Conservation (phyloP, 805 yeast genomes). For the Wickerhamiella cacticola region DNA sequence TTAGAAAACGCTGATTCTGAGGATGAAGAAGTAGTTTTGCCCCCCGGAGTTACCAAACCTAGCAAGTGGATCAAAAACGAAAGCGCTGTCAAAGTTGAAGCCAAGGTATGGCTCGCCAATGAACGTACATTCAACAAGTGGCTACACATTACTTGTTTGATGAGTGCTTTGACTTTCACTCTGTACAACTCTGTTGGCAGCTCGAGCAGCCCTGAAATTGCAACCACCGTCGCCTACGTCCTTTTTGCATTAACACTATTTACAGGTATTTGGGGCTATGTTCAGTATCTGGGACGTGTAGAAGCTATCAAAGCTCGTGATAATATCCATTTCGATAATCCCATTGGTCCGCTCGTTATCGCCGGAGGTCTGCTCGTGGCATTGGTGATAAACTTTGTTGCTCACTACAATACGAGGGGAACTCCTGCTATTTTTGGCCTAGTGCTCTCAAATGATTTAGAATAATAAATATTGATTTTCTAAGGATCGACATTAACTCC, state of each 20-base stretch:
- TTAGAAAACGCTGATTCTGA: constrained; percentile 51
- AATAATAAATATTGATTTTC: neutral
- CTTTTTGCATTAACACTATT: constrained; percentile 75
- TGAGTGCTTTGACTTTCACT: constrained; percentile 75
- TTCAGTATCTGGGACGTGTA: constrained; percentile 58
- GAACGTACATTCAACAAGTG: constrained; percentile 95
- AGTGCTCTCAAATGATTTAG: neutral
- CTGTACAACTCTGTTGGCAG: constrained; percentile 62
- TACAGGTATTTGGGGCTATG: constrained; percentile 82
- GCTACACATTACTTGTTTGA: constrained; percentile 77
- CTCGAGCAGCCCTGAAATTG: constrained; percentile 45
- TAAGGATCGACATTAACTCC: neutral
- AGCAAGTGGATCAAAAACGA: constrained; percentile 66
- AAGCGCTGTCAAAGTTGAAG: constrained; percentile 88
- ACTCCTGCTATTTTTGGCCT: constrained; percentile 3
- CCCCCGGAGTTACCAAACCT: constrained; percentile 84
- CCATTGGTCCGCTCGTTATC: constrained; percentile 76
- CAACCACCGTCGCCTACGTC: constrained; percentile 59
- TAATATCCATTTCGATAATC: constrained; percentile 78
- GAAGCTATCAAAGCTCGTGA: constrained; percentile 66
- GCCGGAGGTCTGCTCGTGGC: constrained; percentile 58
- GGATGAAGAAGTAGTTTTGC: constrained; percentile 74
- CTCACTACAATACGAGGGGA: constrained; percentile 37
- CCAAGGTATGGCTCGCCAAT: constrained; percentile 97
- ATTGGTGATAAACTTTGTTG: constrained; percentile 56